These are phyloP conservation scores for Diplodia corticola DNA, from an alignment of 2,329 filamentous ascomycete species.

Conservation along the genomic window DNA sequence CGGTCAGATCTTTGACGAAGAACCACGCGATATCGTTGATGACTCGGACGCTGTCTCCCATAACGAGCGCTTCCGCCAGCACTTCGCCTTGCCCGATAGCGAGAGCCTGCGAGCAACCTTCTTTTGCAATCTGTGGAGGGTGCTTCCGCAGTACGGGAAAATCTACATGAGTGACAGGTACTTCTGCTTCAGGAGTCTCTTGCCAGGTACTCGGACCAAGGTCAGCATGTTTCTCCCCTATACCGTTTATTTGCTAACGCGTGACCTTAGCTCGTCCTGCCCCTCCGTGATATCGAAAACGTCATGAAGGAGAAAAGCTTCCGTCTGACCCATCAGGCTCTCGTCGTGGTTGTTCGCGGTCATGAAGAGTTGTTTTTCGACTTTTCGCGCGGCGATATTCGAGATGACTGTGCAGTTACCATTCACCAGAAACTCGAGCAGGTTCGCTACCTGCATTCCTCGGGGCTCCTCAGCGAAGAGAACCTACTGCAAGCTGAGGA, in stretches of 20 bases:
- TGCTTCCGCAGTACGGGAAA: conserved; percentile 91
- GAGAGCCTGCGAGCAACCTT: conserved; percentile 87
- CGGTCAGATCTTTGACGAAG: conserved; percentile 64
- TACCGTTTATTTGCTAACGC: conserved; percentile 8
- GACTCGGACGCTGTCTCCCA: conserved; percentile 55
- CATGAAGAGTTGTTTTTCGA: conserved; percentile 98
- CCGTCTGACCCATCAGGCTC: conserved; percentile 82
- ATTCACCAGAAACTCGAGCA: conserved; percentile 75
- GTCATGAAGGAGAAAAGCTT: conserved; percentile 95
- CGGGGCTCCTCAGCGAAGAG: conserved; percentile 65
- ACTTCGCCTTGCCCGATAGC: conserved; percentile 83
- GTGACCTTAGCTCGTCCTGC: conserved; percentile 65
- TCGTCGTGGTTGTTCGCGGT: conserved; percentile 89
- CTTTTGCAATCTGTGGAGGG: conserved; percentile 87
- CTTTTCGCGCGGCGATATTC: conserved; percentile 72
- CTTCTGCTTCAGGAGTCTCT: conserved; percentile 89
- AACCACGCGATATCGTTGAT: conserved; percentile 56
- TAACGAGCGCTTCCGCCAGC: conserved; percentile 73
- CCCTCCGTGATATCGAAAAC: conserved; percentile 87
- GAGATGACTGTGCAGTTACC: conserved; percentile 87
- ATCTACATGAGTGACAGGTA: conserved; percentile 87
- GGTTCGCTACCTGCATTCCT: conserved; percentile 68
- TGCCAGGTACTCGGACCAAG: conserved; percentile 88
- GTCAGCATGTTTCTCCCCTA: conserved; percentile 26
- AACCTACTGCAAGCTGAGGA: conserved; percentile 70